Evolutionary conservation across 2,329 filamentous ascomycete genomes (phyloP), one percentile per base, ranked within the genome.

Genomic region (Penicillium sp.): DNA sequence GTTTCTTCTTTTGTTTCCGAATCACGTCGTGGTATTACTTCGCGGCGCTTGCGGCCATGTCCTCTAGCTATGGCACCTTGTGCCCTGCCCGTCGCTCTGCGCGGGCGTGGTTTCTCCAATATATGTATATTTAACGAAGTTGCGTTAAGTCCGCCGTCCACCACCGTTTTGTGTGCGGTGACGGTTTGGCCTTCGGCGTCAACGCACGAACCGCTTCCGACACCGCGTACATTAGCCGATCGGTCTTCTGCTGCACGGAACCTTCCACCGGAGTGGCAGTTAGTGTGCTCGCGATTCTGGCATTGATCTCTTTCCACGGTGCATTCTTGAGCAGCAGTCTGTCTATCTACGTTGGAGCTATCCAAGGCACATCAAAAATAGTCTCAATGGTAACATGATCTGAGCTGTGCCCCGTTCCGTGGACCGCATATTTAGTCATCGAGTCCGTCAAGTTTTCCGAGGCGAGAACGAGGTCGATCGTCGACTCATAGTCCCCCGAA

Each of bases 301-400:
- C 21, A 54, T 59, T 60, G 4, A 64, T 61, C 47, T 62, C 56
- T 23, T 62, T 61, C 52, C 29, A 63, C 42, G 24, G 58, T 7
- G 55, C 49, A 23, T 64, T 63, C 54, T 62, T 63, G 17, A 59
- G 54, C 17, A 63, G 42, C 37, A 62, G 56, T 51, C 51, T 36
- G 43, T 57, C 29, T n/a, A 52, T 23, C 21, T 61, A 32, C 47
- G 51, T 49, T 4, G 21, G 42, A 26, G 42, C 26, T 33, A 49
- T 9, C 51, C 39, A 21, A 34, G 40, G 29, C 20, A 59, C 46
- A 45, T 71, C 55, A 37, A 73, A 71, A 3, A 63, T 46, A 1
- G 62, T 68, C 47, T 68, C 40, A 55, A 73, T 72, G 0, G 62
- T 45, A 2, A 56, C 21, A 45, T 74, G 58, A 33, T 74, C 67